Percentiles rank a stretch among this genome's conserved stretches.
phyloP scores from a whole-genome alignment of 1,139 yeast species.

The Candida mesenterica region DNA sequence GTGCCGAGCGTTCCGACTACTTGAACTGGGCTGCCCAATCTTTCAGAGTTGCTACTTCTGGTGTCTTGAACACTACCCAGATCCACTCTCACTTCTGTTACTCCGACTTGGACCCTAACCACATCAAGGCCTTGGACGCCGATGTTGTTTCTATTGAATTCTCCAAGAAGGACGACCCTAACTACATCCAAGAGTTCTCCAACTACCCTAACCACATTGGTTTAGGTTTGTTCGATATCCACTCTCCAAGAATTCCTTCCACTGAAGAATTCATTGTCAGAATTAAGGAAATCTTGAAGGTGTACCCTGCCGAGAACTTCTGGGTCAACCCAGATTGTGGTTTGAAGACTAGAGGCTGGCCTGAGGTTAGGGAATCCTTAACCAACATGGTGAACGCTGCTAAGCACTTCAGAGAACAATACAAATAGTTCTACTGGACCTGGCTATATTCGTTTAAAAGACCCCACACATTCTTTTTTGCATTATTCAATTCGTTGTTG shows the following conservation, averaged over 20 bases:
- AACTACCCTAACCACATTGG: slow-evolving; percentile 99
- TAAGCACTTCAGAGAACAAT: slow-evolving; percentile 80
- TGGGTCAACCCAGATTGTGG: slow-evolving; percentile 99
- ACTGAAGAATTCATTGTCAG: slow-evolving; percentile 92
- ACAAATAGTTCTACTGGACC: slow-evolving; percentile 33
- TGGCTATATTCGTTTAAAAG: slow-evolving; percentile 6
- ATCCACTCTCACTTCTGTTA: slow-evolving; percentile 99
- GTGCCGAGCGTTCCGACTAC: slow-evolving; percentile 94
- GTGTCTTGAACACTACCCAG: slow-evolving; percentile 93
- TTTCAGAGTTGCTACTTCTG: slow-evolving; percentile 99
- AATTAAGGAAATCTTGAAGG: slow-evolving; percentile 91
- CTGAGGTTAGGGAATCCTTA: slow-evolving; percentile 79
- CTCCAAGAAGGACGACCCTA: slow-evolving; percentile 99
- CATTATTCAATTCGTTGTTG: slow-evolving; percentile 32
- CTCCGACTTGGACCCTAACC: slow-evolving; percentile 99
- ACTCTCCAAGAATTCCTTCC: slow-evolving; percentile 99
- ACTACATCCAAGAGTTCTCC: slow-evolving; percentile 95
- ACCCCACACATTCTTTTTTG: slow-evolving; percentile 14
- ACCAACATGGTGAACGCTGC: slow-evolving; percentile 99
- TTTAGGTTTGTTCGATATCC: slow-evolving; percentile 97
- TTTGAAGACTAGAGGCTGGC: slow-evolving; percentile 97
- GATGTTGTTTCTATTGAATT: slow-evolving; percentile 98
- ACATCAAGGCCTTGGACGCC: slow-evolving; percentile 98
- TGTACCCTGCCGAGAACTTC: slow-evolving; percentile 95
- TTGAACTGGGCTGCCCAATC: slow-evolving; percentile 99